Evolutionary conservation across 352 stramenopile genomes (phyloP).

Genomic region (Pythium rishiriense): DNA sequence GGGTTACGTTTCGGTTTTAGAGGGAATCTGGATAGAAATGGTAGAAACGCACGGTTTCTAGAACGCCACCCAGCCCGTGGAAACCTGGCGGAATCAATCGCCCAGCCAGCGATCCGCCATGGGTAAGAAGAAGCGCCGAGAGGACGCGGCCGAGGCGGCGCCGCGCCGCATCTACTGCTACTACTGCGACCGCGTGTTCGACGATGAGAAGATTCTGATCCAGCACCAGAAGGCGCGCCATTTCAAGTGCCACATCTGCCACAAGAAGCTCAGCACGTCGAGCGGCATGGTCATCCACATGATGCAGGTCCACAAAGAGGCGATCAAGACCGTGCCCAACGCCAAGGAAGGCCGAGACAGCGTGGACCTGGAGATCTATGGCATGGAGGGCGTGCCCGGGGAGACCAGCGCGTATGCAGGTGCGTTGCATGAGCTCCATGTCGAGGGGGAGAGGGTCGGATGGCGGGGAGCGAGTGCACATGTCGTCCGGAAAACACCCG

Average conservation of each 20-base stretch:
- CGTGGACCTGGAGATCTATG: conserved; percentile 86
- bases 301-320: conserved; percentile 89
- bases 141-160: conserved; percentile 48
- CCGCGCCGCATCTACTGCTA: conserved; percentile 88
- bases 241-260: conserved; percentile 90
- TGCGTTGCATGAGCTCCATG: conserved; percentile 2
- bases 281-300: conserved; percentile 89
- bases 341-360: conserved; percentile 82
- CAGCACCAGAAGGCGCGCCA: conserved; percentile 93
- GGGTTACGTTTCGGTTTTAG: conserved; percentile 3
- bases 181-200: conserved; percentile 92
- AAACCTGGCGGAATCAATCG: neutral
- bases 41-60: conserved; percentile 14
- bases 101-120: conserved; percentile 28
- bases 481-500: neutral
- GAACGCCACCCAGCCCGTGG: conserved; percentile 6
- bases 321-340: conserved; percentile 78
- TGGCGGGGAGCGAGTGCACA: neutral
- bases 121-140: conserved; percentile 86
- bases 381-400: conserved; percentile 85
- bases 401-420: conserved; percentile 31
- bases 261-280: conserved; percentile 91
- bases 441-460: neutral
- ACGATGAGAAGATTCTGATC: conserved; percentile 91
- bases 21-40: conserved; percentile 14